Evolutionary conservation across 306 rosid genomes (phyloP).

Genomic region (Astragalus glycyphyllos): DNA sequence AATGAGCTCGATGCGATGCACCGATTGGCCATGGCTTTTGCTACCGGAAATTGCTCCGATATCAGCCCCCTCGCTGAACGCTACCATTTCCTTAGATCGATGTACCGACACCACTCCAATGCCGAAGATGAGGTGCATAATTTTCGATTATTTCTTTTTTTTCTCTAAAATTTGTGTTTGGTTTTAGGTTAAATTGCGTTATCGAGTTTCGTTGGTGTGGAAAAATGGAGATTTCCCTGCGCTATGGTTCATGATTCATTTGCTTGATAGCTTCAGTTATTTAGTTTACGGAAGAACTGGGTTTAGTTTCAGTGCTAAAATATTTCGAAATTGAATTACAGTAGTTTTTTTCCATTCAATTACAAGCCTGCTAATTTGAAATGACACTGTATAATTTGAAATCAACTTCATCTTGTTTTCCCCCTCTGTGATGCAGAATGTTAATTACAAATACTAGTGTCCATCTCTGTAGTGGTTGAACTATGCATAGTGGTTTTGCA

Average conservation of each 20-base stretch:
- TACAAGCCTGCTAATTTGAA: neutral
- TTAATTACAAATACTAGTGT: slow-evolving; percentile 8
- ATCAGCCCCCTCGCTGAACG: slow-evolving; percentile 70
- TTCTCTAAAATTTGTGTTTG: neutral
- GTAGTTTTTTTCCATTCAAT: neutral
- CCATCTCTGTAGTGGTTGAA: slow-evolving; percentile 4
- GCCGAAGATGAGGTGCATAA: slow-evolving; percentile 94
- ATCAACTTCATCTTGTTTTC: neutral
- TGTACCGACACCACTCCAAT: slow-evolving; percentile 92
- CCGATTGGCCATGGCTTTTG: slow-evolving; percentile 85
- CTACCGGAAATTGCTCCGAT: slow-evolving; percentile 74
- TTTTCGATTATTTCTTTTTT: neutral
- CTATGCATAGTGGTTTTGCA: neutral
- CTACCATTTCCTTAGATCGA: slow-evolving; percentile 81
- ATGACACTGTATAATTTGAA: neutral
- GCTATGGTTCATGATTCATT: slow-evolving; percentile 10
- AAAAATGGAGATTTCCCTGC: neutral
- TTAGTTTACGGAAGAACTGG: slow-evolving; percentile 14
- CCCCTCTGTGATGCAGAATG: neutral
- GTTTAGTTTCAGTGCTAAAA: slow-evolving; percentile 6
- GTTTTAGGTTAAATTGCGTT: slow-evolving; percentile 17
- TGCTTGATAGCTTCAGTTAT: slow-evolving; percentile 29
- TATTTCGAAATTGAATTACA: slow-evolving; percentile 29
- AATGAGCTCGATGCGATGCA: slow-evolving; percentile 91
- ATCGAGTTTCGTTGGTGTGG: slow-evolving; percentile 17